Base-by-base conservation (phyloP, 2,329 filamentous ascomycete species). In the Colletotrichum eremochloae region DNA sequence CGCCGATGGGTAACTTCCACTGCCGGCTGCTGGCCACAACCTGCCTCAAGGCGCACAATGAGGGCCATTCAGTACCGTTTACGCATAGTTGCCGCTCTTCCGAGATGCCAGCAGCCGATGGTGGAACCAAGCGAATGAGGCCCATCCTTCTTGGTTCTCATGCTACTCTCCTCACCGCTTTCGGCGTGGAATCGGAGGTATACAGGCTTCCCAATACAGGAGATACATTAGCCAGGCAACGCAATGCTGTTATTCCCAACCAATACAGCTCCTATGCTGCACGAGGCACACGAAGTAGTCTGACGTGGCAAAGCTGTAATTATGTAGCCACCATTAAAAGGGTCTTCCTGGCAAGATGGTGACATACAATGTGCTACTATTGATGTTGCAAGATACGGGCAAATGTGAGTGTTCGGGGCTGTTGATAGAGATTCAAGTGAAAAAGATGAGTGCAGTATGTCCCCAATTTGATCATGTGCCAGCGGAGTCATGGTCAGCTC, bases 61-160 rank as follows among this genome's bases (percentile, higher is more conserved):
- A 65, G 55, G 52, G 36, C 11, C 40, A 65, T 29, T 9, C 20
- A 15, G 5, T 29, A 31, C 44, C 24, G 46, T 65, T 70, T 65
- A 64, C 33, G 66, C 46, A 55, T 11, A 12, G 60, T 38, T 70
- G 48, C 67, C 67, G 70, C 36, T 42, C 15, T 64, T 53, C 60
- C 44, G 55, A 36, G 33, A 56, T 72, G 70, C 66, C 14, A 42
- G 31, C n/a, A 40, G 44, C 70, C 70, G 70, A 20, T 33, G 53
- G 38, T 61, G 29, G 12, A 31, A 48, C 65, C 8, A 46, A 12
- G 52, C 52, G 40, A 53, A 44, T 44, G 31, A 40, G 38, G 31
- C 29, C 44, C 24, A 53, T 14, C 65, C 7, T 15, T 29, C 12
- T n/a, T 20, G 46, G 20, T 24, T n/a, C 29, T 8, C 18, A 42